These are phyloP conservation scores for Limtongia smithiae DNA, from an alignment of 805 yeast genomes.

Conservation along the genomic window DNA sequence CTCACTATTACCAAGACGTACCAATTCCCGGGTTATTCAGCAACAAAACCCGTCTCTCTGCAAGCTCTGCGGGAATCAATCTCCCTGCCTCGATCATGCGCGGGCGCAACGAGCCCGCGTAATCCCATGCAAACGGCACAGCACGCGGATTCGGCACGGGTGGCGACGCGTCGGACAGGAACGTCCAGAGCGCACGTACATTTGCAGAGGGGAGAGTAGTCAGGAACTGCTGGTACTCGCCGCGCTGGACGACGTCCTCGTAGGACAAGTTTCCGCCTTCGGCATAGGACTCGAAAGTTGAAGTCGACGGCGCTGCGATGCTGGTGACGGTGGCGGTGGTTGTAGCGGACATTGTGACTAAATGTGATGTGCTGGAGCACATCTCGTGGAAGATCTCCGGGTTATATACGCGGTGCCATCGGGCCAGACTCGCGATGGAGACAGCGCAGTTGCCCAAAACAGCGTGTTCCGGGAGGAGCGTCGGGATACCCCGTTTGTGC, in stretches of 20 bases:
- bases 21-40: slow-evolving; percentile 1
- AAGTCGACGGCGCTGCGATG: too few relatives aligned
- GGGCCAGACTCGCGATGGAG: too few relatives aligned
- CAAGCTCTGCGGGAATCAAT: background rate
- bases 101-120: slow-evolving; percentile 1
- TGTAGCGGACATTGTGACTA: background rate
- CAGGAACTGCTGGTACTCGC: background rate
- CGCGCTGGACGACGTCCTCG: background rate
- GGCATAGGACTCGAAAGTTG: background rate
- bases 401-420: too few relatives aligned
- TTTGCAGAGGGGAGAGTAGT: background rate
- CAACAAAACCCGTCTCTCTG: background rate
- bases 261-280: background rate
- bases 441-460: too few relatives aligned
- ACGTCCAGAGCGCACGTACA: slow-evolving; percentile 3
- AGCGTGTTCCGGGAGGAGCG: too few relatives aligned
- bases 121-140: background rate
- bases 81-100: background rate
- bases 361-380: too few relatives aligned
- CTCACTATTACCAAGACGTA: too few relatives aligned
- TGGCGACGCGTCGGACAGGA: slow-evolving; percentile 1
- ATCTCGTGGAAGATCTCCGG: too few relatives aligned
- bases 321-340: background rate
- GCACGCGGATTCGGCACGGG: slow-evolving; percentile 1
- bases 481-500: too few relatives aligned